Evolutionary conservation across 805 yeast genomes (phyloP), one percentile per base, ranked within the genome.

Genomic region (Saccharomyces jurei): DNA sequence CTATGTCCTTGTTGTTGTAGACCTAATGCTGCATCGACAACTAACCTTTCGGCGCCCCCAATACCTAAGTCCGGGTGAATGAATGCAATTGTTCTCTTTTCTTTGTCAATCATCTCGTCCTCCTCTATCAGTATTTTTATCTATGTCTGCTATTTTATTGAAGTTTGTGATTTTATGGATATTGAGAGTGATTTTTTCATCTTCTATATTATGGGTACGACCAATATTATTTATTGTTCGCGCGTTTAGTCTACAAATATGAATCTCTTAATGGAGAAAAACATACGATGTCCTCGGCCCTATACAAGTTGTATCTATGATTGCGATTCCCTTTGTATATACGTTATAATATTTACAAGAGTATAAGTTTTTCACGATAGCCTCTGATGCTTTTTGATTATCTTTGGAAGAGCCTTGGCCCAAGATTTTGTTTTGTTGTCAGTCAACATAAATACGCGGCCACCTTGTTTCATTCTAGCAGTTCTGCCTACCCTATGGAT

Each of bases 1-100:
- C 74, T 76, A 65, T 87, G 83, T 5, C 84, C 83, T 30, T 75
- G 70, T 2, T 81, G 77, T 64, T 92, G 89, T 28, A 94, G 72
- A 0, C 96, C 96, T 2, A 89, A 74, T 0, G 98, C 99, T 2
- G 96, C 90, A 71, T 94, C 99, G 0, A 94, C 96, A 1, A 94
- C 90, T n/a, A 95, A 77, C 56, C 99, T 77, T 67, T 94, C 99
- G 1, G 99, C 99, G 3, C 99, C 99, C 60, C 90, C 99, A 54
- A 92, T 92, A 0, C 99, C 99, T 52, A 94, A 73, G 71, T 94
- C 99, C 0, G 99, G 99, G 66, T 94, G 99, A 4, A 94, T 72
- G 62, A 94, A 88, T 1, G 97, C 97, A 36, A 92, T 78, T 82
- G 77, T 80, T 63, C 22, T 50, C 49, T 25, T 41, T 13, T 49